A percentile compares a stretch with the other conserved stretches of the same genome.
These are phyloP conservation scores for Rhizopogon vesiculosus DNA, from an alignment of 768 basidiomycete genomes.

Conservation along the genomic window DNA sequence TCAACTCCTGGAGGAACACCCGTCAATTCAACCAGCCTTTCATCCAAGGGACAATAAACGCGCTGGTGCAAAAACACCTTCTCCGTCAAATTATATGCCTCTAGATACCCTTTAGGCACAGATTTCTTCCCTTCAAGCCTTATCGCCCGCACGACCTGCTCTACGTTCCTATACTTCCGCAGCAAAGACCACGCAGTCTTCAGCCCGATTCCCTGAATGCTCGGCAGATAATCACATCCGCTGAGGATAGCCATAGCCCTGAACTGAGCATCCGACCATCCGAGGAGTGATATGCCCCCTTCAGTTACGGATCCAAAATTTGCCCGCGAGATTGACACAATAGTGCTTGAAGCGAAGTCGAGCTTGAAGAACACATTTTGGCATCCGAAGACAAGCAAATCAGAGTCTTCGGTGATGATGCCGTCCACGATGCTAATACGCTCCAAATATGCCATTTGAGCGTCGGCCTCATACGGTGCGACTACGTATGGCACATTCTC, in stretches of 20 bases:
- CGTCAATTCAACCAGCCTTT: slow-evolving; percentile 67
- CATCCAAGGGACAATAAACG: slow-evolving; percentile 73
- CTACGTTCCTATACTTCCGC: slow-evolving; percentile 80
- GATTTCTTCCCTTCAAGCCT: slow-evolving; percentile 79
- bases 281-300: slow-evolving; percentile 67
- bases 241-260: slow-evolving; percentile 91
- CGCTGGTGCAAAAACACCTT: slow-evolving; percentile 91
- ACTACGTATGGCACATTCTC: slow-evolving; percentile 84
- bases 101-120: slow-evolving; percentile 74
- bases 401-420: slow-evolving; percentile 96
- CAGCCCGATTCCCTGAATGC: slow-evolving; percentile 86
- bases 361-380: slow-evolving; percentile 90
- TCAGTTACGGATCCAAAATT: slow-evolving; percentile 64
- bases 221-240: slow-evolving; percentile 90
- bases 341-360: slow-evolving; percentile 61
- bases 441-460: slow-evolving; percentile 93
- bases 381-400: slow-evolving; percentile 97
- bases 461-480: slow-evolving; percentile 98
- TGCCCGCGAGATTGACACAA: slow-evolving; percentile 58
- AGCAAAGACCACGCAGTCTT: slow-evolving; percentile 88
- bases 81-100: slow-evolving; percentile 77
- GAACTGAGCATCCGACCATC: slow-evolving; percentile 90
- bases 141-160: slow-evolving; percentile 74
- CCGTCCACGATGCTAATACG: slow-evolving; percentile 77
- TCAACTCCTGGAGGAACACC: slow-evolving; percentile 46